Evolutionary conservation across 495 filamentous ascomycete species (phyloP).

Genomic region (Penicillium arizonense): DNA sequence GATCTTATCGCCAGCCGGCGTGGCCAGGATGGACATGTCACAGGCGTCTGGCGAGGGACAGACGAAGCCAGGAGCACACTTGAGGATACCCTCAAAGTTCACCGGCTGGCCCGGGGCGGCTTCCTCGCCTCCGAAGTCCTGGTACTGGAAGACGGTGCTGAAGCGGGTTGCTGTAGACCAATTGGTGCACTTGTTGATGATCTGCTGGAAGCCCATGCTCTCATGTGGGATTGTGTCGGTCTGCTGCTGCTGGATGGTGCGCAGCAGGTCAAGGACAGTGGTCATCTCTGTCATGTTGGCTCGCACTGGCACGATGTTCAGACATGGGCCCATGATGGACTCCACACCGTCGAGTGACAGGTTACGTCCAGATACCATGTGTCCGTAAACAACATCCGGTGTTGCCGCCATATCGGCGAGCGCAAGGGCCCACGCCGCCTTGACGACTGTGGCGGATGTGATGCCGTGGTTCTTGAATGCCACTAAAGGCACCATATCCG

Average conservation of each 20-base stretch:
- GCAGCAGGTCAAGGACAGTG: slow-evolving; percentile 43
- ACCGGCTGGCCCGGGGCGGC: slow-evolving; percentile 6
- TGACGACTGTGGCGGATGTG: slow-evolving; percentile 29
- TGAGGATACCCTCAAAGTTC: slow-evolving; percentile 6
- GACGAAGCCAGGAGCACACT: slow-evolving; percentile 12
- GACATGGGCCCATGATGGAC: slow-evolving; percentile 39
- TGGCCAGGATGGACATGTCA: slow-evolving; percentile 14
- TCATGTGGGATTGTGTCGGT: slow-evolving; percentile 43
- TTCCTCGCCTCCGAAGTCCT: slow-evolving; percentile 23
- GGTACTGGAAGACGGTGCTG: slow-evolving; percentile 32
- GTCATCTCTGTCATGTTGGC: slow-evolving; percentile 31
- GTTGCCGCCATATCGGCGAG: slow-evolving; percentile 39
- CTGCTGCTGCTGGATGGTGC: slow-evolving; percentile 47
- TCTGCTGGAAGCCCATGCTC: slow-evolving; percentile 47
- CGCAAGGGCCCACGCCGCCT: slow-evolving; percentile 46
- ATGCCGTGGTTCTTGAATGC: slow-evolving; percentile 19
- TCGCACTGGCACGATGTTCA: slow-evolving; percentile 49
- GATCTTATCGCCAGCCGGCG: slow-evolving; percentile 1
- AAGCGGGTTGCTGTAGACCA: slow-evolving; percentile 43
- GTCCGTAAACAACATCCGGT: slow-evolving; percentile 46
- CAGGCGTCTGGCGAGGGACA: slow-evolving; percentile 11
- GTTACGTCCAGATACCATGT: slow-evolving; percentile 32
- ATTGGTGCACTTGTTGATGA: slow-evolving; percentile 47
- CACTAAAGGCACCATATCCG: slow-evolving; percentile 19
- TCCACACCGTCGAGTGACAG: slow-evolving; percentile 33